These are phyloP conservation scores for Cladosporium oxysporum DNA, from an alignment of 2,329 filamentous ascomycete genomes.

Conservation along the genomic window DNA sequence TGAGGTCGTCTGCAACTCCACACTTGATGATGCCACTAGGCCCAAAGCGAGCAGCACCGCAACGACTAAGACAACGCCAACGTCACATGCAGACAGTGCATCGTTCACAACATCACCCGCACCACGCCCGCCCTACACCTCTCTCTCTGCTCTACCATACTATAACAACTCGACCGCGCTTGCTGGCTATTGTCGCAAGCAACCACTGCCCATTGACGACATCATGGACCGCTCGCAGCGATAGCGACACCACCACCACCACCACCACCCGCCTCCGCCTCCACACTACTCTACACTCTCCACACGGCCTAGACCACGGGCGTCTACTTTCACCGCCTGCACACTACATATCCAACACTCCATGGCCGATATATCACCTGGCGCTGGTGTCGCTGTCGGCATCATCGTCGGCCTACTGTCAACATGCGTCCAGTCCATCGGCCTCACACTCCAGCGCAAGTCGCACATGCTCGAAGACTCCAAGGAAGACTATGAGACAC, in stretches of 20 bases:
- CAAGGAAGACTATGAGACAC: slow-evolving; percentile 74
- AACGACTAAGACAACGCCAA: slow-evolving; percentile 1
- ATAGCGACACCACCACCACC: slow-evolving; percentile 2
- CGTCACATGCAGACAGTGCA: neutral
- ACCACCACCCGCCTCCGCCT: slow-evolving; percentile 4
- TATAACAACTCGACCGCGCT: neutral
- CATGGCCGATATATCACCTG: slow-evolving; percentile 26
- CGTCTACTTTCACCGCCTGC: neutral
- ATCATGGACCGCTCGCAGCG: slow-evolving; percentile 14
- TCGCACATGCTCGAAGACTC: slow-evolving; percentile 98
- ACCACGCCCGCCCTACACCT: neutral
- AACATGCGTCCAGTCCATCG: slow-evolving; percentile 91
- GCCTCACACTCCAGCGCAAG: slow-evolving; percentile 93
- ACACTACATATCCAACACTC: neutral
- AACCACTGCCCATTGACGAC: slow-evolving; percentile 10
- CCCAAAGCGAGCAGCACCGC: neutral
- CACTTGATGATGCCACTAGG: neutral
- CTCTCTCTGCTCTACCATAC: neutral
- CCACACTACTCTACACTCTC: neutral
- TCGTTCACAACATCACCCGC: neutral
- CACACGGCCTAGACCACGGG: slow-evolving; percentile 1
- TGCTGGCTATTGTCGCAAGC: slow-evolving; percentile 3
- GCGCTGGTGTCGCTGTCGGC: slow-evolving; percentile 61
- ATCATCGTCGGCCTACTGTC: slow-evolving; percentile 91
- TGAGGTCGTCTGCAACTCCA: neutral